A percentile compares a stretch with the other conserved stretches of the same genome.
These are phyloP conservation scores for Fusarium nodosum DNA, from an alignment of 2,329 filamentous ascomycete genomes.

Conservation along the genomic window DNA sequence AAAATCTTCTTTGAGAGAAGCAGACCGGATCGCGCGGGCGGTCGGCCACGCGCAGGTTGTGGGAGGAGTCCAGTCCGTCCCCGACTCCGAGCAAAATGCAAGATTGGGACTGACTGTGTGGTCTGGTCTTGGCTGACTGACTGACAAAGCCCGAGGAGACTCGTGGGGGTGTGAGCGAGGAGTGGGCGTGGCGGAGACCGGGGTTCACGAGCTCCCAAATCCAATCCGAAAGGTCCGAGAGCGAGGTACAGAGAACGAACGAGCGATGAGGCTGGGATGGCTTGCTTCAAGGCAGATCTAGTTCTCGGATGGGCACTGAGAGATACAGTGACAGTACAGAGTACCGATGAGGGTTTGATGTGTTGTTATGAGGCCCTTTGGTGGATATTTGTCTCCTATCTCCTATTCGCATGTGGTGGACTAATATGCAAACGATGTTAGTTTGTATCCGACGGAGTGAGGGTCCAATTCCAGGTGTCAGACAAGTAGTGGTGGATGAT, in stretches of 20 bases:
- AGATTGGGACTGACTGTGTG: slow-evolving; percentile 16
- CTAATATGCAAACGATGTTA: slow-evolving; percentile 31
- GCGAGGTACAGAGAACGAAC: slow-evolving; percentile 18
- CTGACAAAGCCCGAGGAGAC: slow-evolving; percentile 11
- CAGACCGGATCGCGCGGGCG: slow-evolving; percentile 41
- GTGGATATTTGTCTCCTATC: slow-evolving; percentile 33
- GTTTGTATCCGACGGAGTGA: slow-evolving; percentile 35
- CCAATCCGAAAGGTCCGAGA: slow-evolving; percentile 44
- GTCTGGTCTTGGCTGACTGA: slow-evolving; percentile 40
- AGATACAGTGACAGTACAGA: slow-evolving; percentile 12
- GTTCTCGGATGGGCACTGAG: background rate
- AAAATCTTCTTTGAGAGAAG: slow-evolving; percentile 33
- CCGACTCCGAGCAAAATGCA: slow-evolving; percentile 43
- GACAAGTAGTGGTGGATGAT: slow-evolving; percentile 28
- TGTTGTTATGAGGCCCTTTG: slow-evolving; percentile 32
- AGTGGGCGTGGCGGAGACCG: slow-evolving; percentile 40
- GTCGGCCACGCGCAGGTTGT: slow-evolving; percentile 47
- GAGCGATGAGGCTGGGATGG: slow-evolving; percentile 35
- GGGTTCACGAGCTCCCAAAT: slow-evolving; percentile 26
- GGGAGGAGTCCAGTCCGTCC: slow-evolving; percentile 42
- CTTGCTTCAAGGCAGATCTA: slow-evolving; percentile 25
- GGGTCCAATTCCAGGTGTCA: slow-evolving; percentile 37
- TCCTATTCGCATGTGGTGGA: slow-evolving; percentile 19
- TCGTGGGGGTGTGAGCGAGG: slow-evolving; percentile 40
- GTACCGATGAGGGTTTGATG: slow-evolving; percentile 18